Percentiles rank a stretch among this genome's conserved stretches.
Evolutionary conservation across 805 yeast species (phyloP).

Genomic region (Cyberlindnera bimundalis): DNA sequence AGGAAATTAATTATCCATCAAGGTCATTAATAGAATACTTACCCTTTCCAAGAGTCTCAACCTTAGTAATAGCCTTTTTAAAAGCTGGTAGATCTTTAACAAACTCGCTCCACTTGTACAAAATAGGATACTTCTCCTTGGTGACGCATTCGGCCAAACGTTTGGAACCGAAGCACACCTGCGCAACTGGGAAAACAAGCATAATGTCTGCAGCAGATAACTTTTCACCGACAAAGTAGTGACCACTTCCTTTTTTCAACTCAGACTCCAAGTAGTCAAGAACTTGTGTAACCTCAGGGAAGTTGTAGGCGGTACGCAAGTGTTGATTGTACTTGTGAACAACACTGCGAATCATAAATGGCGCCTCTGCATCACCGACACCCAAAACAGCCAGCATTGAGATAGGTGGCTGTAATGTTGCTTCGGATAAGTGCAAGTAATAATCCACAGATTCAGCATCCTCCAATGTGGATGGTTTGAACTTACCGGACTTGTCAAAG

Average conservation of each 20-base stretch:
- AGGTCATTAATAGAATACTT: conserved; percentile 3
- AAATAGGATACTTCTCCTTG: conserved; percentile 25
- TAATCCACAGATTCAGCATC: conserved; percentile 46
- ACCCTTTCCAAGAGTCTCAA: conserved; percentile 4
- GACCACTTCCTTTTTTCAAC: conserved; percentile 1
- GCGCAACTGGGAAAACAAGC: conserved; percentile 37
- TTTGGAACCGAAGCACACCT: conserved; percentile 23
- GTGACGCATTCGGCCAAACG: conserved; percentile 12
- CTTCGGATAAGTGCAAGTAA: conserved; percentile 58
- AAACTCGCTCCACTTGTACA: conserved; percentile 27
- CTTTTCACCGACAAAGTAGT: conserved; percentile 45
- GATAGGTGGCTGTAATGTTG: conserved; percentile 51
- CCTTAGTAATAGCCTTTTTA: conserved; percentile 44
- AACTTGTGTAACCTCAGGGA: conserved; percentile 41
- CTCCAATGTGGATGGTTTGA: conserved; percentile 37
- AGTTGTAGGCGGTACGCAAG: conserved; percentile 43
- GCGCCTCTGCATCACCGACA: conserved; percentile 36
- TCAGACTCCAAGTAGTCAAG: conserved; percentile 29
- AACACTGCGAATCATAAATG: conserved; percentile 45
- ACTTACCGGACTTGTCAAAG: conserved; percentile 41
- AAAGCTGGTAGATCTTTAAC: conserved; percentile 28
- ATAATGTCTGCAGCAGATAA: conserved; percentile 58
- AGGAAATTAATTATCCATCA: too few relatives aligned
- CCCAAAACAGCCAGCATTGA: conserved; percentile 29
- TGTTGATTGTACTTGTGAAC: conserved; percentile 41